phyloP scores from a whole-genome alignment of 495 filamentous ascomycete species.

The Tetracladium marchalianum region DNA sequence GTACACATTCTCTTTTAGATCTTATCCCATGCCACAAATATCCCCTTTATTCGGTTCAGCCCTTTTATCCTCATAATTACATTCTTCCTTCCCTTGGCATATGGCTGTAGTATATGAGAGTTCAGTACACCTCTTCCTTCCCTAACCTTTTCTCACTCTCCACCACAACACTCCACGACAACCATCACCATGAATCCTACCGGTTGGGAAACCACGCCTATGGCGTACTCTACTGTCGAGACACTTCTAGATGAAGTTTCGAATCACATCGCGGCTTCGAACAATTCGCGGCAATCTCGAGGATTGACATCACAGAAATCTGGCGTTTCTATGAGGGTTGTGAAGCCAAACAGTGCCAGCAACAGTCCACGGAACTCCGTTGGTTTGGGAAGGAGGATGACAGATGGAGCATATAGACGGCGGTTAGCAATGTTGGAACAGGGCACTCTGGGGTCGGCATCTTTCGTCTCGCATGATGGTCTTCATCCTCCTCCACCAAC shows the following conservation, averaged over 20 bases:
- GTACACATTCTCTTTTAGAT: slow-evolving; percentile 15
- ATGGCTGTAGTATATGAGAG: neutral
- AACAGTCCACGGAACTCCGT: slow-evolving; percentile 53
- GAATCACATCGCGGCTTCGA: slow-evolving; percentile 20
- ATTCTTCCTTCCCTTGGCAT: slow-evolving; percentile 8
- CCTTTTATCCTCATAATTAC: slow-evolving; percentile 1
- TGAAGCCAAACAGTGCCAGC: slow-evolving; percentile 56
- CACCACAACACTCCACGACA: neutral
- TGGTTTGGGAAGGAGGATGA: slow-evolving; percentile 31
- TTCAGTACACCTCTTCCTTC: neutral
- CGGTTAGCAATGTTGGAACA: slow-evolving; percentile 23
- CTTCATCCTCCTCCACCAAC: slow-evolving; percentile 22
- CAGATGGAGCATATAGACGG: slow-evolving; percentile 24
- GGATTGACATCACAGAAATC: slow-evolving; percentile 29
- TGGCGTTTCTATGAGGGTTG: slow-evolving; percentile 41
- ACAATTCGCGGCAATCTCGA: slow-evolving; percentile 28
- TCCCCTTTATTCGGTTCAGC: slow-evolving; percentile 2
- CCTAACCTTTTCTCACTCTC: neutral
- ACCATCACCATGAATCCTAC: slow-evolving; percentile 13
- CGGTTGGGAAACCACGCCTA: slow-evolving; percentile 2
- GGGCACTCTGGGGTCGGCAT: slow-evolving; percentile 21
- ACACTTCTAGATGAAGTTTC: slow-evolving; percentile 19
- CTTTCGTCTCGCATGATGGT: slow-evolving; percentile 21
- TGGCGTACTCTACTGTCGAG: slow-evolving; percentile 18
- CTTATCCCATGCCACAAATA: slow-evolving; percentile 7